phyloP scores from a whole-genome alignment of 2,329 filamentous ascomycete species.

The Neonectria coccinea region DNA sequence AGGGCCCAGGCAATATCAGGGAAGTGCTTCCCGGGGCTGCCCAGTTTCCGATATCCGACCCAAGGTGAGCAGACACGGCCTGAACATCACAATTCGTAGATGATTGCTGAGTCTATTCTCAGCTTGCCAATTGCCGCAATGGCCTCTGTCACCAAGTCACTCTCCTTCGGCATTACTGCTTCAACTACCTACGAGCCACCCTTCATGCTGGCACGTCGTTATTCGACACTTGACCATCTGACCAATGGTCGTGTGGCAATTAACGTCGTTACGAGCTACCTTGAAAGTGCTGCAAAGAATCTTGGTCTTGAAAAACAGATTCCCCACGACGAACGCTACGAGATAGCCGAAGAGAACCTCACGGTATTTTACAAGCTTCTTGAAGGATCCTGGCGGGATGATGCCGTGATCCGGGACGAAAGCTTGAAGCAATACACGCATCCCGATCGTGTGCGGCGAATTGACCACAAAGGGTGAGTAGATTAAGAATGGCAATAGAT shows the following conservation, averaged over 20 bases:
- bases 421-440: constrained; percentile 48
- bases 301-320: constrained; percentile 58
- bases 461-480: constrained; percentile 48
- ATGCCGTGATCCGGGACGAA: constrained; percentile 46
- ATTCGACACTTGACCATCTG: constrained; percentile 52
- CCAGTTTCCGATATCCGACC: constrained; percentile 57
- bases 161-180: constrained; percentile 53
- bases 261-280: constrained; percentile 64
- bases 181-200: constrained; percentile 52
- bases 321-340: constrained; percentile 62
- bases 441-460: constrained; percentile 50
- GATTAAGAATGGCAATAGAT: no score
- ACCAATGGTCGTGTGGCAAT: constrained; percentile 54
- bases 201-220: constrained; percentile 49
- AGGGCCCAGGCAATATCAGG: constrained; percentile 32
- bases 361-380: constrained; percentile 60
- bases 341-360: constrained; percentile 60
- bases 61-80: constrained; percentile 36
- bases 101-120: no score
- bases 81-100: no score
- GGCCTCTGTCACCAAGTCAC: constrained; percentile 58
- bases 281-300: constrained; percentile 60
- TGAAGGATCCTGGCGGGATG: constrained; percentile 63
- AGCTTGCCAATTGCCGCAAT: constrained; percentile 55
- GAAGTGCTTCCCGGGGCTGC: constrained; percentile 50